Percentiles rank a stretch among this genome's conserved stretches.
These are phyloP conservation scores for Gillenia trifoliata DNA, from an alignment of 306 rosid species.

Conservation along the genomic window DNA sequence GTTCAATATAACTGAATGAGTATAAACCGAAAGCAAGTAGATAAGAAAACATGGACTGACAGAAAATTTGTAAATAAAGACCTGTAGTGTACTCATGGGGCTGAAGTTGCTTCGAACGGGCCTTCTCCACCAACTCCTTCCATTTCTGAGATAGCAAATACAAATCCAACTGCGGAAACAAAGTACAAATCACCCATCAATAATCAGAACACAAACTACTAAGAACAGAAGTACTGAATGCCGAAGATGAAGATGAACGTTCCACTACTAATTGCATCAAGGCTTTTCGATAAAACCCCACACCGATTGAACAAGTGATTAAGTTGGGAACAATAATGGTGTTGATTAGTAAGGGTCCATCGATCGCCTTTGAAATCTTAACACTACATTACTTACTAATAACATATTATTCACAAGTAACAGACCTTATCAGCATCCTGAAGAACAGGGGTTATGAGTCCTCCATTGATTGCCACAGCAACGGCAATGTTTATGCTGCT, in stretches of 20 bases:
- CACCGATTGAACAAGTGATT: neutral
- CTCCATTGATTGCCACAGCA: constrained; percentile 83
- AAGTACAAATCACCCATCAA: constrained; percentile 8
- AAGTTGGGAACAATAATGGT: neutral
- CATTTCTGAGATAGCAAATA: constrained; percentile 82
- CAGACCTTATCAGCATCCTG: constrained; percentile 85
- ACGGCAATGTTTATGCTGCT: constrained; percentile 68
- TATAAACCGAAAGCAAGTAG: neutral
- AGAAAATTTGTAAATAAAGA: constrained; percentile 13
- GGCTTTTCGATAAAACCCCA: neutral
- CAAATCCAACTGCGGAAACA: constrained; percentile 70
- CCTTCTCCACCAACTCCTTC: constrained; percentile 85
- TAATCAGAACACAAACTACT: neutral
- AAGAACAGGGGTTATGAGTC: constrained; percentile 86
- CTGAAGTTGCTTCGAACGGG: constrained; percentile 86
- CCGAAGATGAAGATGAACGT: neutral
- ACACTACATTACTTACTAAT: neutral
- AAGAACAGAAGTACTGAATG: neutral
- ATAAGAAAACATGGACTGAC: neutral
- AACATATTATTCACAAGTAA: neutral
- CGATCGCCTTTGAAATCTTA: too few relatives aligned
- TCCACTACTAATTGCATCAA: neutral
- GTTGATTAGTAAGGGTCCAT: neutral
- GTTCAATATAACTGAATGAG: constrained; percentile 4
- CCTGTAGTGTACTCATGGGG: constrained; percentile 91